Evolutionary conservation across 2,329 filamentous ascomycete genomes (phyloP).

Genomic region (Penicillium rolfsii): DNA sequence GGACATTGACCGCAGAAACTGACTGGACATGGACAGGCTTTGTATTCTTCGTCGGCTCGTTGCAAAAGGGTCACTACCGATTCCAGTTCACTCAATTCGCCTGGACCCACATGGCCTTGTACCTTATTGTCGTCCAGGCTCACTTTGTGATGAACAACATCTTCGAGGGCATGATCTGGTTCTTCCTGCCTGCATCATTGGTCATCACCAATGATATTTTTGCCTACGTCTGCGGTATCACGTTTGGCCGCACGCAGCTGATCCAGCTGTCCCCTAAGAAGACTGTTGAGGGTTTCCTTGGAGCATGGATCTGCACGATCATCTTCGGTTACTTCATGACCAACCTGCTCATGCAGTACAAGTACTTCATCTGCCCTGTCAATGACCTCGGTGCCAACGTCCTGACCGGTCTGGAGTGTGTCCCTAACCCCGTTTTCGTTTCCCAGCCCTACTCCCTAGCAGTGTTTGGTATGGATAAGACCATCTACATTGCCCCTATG

Average conservation of each 20-base stretch:
- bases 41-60: conserved; percentile 93
- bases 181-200: conserved; percentile 90
- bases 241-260: conserved; percentile 91
- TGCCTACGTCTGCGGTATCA: conserved; percentile 96
- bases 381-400: conserved; percentile 94
- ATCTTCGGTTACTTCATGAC: conserved; percentile 81
- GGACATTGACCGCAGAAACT: conserved; percentile 12
- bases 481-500: conserved; percentile 79
- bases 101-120: conserved; percentile 99
- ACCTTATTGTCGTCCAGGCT: conserved; percentile 94
- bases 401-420: conserved; percentile 86
- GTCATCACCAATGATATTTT: conserved; percentile 99
- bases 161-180: conserved; percentile 99
- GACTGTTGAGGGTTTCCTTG: conserved; percentile 96
- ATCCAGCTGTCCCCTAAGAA: conserved; percentile 99
- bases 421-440: conserved; percentile 88
- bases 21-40: conserved; percentile 66
- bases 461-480: conserved; percentile 71
- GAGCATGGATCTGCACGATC: conserved; percentile 93
- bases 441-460: conserved; percentile 72
- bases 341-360: conserved; percentile 82
- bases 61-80: conserved; percentile 94
- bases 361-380: conserved; percentile 98
- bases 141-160: conserved; percentile 99
- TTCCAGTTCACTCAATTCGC: conserved; percentile 99